phyloP scores from a whole-genome alignment of 164 flowering plant species.

The Tetracentron sinense region DNA sequence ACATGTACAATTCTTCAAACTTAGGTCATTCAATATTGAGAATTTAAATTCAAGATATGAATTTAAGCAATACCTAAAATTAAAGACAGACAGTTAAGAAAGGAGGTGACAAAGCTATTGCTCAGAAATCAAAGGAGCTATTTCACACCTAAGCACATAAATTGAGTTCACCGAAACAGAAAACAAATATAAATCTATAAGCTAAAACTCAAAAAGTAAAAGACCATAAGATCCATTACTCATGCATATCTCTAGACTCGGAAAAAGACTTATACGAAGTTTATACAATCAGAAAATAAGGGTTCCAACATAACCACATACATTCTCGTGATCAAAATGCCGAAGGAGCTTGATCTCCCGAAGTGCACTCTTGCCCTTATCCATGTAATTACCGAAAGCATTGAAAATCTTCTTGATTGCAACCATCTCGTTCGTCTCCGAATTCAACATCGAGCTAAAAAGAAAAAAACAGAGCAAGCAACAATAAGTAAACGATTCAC shows the following conservation, averaged over 20 bases:
- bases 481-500: background rate
- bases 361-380: constrained; percentile 88
- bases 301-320: too few relatives aligned
- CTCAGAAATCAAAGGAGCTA: background rate
- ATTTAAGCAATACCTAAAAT: too few relatives aligned
- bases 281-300: too few relatives aligned
- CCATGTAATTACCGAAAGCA: constrained; percentile 88
- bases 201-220: background rate
- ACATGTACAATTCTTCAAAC: background rate
- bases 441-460: constrained; percentile 46
- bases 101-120: background rate
- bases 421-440: constrained; percentile 89
- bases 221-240: too few relatives aligned
- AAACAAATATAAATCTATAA: too few relatives aligned
- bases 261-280: too few relatives aligned
- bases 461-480: background rate
- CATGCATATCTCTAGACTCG: too few relatives aligned
- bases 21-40: background rate
- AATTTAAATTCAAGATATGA: too few relatives aligned
- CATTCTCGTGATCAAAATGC: constrained; percentile 92
- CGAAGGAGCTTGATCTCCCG: constrained; percentile 89
- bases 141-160: background rate
- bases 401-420: constrained; percentile 90
- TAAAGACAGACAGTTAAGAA: too few relatives aligned
- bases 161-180: too few relatives aligned